Evolutionary conservation across 768 basidiomycete genomes (phyloP).

Genomic region (Suillus subalutaceus): DNA sequence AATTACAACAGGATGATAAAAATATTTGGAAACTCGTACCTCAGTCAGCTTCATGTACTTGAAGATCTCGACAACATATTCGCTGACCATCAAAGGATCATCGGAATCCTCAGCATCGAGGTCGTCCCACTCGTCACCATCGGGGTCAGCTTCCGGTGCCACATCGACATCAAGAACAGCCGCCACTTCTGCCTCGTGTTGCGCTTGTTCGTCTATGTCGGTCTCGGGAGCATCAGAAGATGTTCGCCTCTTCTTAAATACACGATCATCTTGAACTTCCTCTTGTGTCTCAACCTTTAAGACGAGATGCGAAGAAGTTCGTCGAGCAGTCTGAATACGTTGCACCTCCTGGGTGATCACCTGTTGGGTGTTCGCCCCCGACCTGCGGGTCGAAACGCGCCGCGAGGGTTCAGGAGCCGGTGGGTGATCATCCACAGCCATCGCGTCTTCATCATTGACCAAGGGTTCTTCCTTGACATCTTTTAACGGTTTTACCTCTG

Average conservation of each 20-base stretch:
- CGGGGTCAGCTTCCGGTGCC: slow-evolving; percentile 66
- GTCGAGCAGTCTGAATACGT: slow-evolving; percentile 29
- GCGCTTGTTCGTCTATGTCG: slow-evolving; percentile 44
- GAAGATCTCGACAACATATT: slow-evolving; percentile 95
- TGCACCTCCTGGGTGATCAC: slow-evolving; percentile 33
- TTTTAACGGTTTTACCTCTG: slow-evolving; percentile 32
- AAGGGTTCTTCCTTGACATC: slow-evolving; percentile 37
- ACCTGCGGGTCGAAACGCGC: slow-evolving; percentile 34
- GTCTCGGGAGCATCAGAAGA: slow-evolving; percentile 62
- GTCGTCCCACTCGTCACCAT: slow-evolving; percentile 81
- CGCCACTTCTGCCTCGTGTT: slow-evolving; percentile 36
- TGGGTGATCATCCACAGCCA: slow-evolving; percentile 50
- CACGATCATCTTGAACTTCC: slow-evolving; percentile 60
- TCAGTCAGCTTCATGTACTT: slow-evolving; percentile 86
- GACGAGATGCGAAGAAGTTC: slow-evolving; percentile 36
- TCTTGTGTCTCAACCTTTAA: slow-evolving; percentile 42
- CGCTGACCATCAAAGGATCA: slow-evolving; percentile 96
- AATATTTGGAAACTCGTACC: slow-evolving; percentile 42
- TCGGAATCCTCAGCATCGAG: slow-evolving; percentile 90
- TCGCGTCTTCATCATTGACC: slow-evolving; percentile 51
- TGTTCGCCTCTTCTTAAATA: slow-evolving; percentile 75
- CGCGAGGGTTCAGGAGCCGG: slow-evolving; percentile 21
- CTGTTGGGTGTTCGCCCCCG: slow-evolving; percentile 18
- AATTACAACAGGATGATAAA: slow-evolving; percentile 9
- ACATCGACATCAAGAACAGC: slow-evolving; percentile 47